Evolutionary conservation across 371 early-diverging fungal species (phyloP).

Genomic region (Dipsacomyces acuminosporus): DNA sequence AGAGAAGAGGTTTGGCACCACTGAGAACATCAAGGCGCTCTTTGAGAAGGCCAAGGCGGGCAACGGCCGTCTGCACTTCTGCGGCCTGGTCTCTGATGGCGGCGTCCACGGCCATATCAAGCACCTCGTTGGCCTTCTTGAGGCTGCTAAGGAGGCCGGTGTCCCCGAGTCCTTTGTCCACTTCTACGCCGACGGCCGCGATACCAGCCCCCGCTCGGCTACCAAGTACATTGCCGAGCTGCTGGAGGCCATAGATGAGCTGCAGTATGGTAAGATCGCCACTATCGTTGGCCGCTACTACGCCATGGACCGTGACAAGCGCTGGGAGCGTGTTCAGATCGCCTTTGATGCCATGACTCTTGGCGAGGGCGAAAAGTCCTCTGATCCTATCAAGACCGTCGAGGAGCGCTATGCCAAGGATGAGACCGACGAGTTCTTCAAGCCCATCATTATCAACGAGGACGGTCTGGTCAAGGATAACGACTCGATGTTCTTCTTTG

Average conservation of each 20-base stretch:
- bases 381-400: slow-evolving; percentile 66
- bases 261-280: slow-evolving; percentile 81
- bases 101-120: slow-evolving; percentile 99
- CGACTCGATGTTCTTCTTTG: slow-evolving; percentile 89
- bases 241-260: slow-evolving; percentile 56
- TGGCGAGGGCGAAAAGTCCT: slow-evolving; percentile 74
- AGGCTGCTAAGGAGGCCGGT: slow-evolving; percentile 75
- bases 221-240: slow-evolving; percentile 69
- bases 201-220: slow-evolving; percentile 91
- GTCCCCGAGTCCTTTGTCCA: slow-evolving; percentile 92
- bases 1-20: slow-evolving; percentile 70
- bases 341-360: slow-evolving; percentile 88
- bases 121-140: slow-evolving; percentile 83
- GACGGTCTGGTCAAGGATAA: slow-evolving; percentile 72
- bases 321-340: slow-evolving; percentile 95
- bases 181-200: slow-evolving; percentile 99
- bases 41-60: slow-evolving; percentile 80
- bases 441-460: slow-evolving; percentile 85
- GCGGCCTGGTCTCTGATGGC: slow-evolving; percentile 99
- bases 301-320: slow-evolving; percentile 99
- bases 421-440: slow-evolving; percentile 98
- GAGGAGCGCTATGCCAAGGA: slow-evolving; percentile 77
- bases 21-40: slow-evolving; percentile 72
- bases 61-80: slow-evolving; percentile 89
- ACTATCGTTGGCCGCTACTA: slow-evolving; percentile 98